Conservation (phyloP, 2,329 filamentous ascomycete species). For the Graphilbum fragrans region DNA sequence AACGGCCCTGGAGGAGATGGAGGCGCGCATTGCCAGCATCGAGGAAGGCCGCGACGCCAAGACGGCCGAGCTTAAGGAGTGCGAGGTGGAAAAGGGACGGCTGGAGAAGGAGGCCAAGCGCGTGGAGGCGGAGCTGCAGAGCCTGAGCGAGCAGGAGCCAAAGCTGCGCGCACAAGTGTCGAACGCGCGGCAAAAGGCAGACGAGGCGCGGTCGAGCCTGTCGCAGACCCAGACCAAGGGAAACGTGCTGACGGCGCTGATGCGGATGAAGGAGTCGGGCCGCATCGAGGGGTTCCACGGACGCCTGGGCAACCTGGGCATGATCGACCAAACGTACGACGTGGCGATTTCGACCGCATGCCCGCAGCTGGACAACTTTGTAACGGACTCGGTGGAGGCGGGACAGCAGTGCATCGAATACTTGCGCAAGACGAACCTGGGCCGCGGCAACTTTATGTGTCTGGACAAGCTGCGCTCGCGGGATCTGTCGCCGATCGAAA, state of each 20-base stretch:
- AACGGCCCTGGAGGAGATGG: conserved; percentile 70
- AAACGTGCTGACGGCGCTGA: conserved; percentile 80
- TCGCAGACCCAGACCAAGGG: conserved; percentile 85
- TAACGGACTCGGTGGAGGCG: conserved; percentile 90
- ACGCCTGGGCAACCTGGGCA: conserved; percentile 82
- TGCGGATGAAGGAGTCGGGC: conserved; percentile 91
- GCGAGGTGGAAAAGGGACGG: conserved; percentile 57
- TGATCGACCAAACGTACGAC: conserved; percentile 89
- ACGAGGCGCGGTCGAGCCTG: conserved; percentile 85
- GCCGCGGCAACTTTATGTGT: conserved; percentile 92
- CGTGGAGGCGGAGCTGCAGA: conserved; percentile 59
- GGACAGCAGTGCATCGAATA: conserved; percentile 98
- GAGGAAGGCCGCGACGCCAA: conserved; percentile 62
- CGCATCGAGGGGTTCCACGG: conserved; percentile 97
- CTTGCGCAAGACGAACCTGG: conserved; percentile 91
- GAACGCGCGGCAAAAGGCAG: conserved; percentile 82
- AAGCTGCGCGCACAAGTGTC: conserved; percentile 76
- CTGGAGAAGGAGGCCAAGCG: conserved; percentile 65
- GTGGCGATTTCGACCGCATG: conserved; percentile 98
- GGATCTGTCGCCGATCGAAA: conserved; percentile 69
- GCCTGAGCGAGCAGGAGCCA: conserved; percentile 66
- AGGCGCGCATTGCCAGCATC: conserved; percentile 65
- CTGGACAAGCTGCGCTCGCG: conserved; percentile 74
- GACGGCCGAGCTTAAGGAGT: conserved; percentile 60
- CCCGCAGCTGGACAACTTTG: conserved; percentile 83